Evolutionary conservation across 2,329 filamentous ascomycete species (phyloP).

Genomic region (Calonectria pteridis): DNA sequence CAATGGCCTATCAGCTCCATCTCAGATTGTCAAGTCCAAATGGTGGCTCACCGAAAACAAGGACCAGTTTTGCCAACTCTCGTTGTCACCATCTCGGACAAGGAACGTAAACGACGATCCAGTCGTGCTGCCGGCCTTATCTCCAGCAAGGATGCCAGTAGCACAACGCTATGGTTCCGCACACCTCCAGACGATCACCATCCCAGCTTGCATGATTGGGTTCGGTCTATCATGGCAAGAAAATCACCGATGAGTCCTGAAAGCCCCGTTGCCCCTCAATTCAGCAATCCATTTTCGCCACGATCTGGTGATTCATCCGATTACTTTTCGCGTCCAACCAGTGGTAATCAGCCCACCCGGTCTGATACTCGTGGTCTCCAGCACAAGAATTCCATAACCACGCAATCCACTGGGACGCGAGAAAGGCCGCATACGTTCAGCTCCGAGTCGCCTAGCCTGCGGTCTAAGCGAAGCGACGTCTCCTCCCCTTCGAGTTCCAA

Average conservation of each 20-base stretch:
- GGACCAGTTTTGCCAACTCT: conserved; percentile 70
- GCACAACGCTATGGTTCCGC: conserved; percentile 69
- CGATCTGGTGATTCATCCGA: conserved; percentile 57
- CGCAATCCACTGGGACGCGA: conserved; percentile 60
- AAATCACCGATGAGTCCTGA: conserved; percentile 62
- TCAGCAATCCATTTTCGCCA: conserved; percentile 65
- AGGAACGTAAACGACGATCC: conserved; percentile 73
- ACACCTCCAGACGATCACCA: conserved; percentile 64
- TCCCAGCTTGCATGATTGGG: conserved; percentile 70
- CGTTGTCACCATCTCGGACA: conserved; percentile 69
- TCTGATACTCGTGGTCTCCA: conserved; percentile 52
- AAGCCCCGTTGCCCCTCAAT: conserved; percentile 66
- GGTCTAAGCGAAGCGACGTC: conserved; percentile 72
- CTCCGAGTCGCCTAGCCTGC: conserved; percentile 71
- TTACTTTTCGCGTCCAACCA: conserved; percentile 58
- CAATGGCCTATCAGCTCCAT: conserved; percentile 66
- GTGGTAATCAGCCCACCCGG: conserved; percentile 55
- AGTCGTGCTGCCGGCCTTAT: conserved; percentile 71
- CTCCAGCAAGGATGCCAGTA: conserved; percentile 61
- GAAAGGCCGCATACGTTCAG: conserved; percentile 65
- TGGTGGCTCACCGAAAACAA: conserved; percentile 72
- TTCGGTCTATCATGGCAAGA: conserved; percentile 62
- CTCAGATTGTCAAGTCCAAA: conserved; percentile 69
- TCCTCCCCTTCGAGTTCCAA: conserved; percentile 68
- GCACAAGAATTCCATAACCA: conserved; percentile 63